Conservation (phyloP, 2,329 filamentous ascomycete genomes). For the Ceratocystis colombiana region DNA sequence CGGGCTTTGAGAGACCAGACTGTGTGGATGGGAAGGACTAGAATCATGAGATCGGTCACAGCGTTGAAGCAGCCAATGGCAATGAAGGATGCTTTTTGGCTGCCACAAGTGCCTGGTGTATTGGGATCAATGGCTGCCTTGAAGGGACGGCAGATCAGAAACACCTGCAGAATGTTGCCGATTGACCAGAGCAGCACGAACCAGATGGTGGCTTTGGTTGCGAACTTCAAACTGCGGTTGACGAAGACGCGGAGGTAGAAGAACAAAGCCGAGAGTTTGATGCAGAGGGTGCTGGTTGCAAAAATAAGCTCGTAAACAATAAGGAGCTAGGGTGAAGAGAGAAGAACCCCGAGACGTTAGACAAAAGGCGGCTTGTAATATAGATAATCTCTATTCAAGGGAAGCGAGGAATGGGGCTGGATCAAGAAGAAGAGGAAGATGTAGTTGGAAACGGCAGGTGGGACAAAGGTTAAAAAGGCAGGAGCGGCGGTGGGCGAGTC, state of each 20-base stretch:
- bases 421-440: neutral
- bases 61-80: constrained; percentile 36
- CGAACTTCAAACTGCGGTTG: constrained; percentile 30
- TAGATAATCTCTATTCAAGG: too few species aligned
- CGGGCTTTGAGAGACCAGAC: constrained; percentile 33
- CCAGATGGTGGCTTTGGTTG: constrained; percentile 30
- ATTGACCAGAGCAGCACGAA: constrained; percentile 30
- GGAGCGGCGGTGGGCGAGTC: neutral
- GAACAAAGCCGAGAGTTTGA: constrained; percentile 36
- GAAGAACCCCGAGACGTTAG: neutral
- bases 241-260: constrained; percentile 39
- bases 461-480: neutral
- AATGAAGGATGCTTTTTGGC: constrained; percentile 34
- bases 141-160: constrained; percentile 30
- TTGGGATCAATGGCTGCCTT: constrained; percentile 28
- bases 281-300: constrained; percentile 30
- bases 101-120: constrained; percentile 32
- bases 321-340: constrained; percentile 31
- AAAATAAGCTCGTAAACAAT: constrained; percentile 34
- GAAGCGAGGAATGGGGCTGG: neutral
- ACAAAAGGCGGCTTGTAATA: too few species aligned
- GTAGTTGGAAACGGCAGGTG: neutral
- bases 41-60: constrained; percentile 34
- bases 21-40: constrained; percentile 34
- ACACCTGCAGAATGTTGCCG: constrained; percentile 29